Conservation (phyloP, 2,329 filamentous ascomycete genomes). For the Colletotrichum navitas region DNA sequence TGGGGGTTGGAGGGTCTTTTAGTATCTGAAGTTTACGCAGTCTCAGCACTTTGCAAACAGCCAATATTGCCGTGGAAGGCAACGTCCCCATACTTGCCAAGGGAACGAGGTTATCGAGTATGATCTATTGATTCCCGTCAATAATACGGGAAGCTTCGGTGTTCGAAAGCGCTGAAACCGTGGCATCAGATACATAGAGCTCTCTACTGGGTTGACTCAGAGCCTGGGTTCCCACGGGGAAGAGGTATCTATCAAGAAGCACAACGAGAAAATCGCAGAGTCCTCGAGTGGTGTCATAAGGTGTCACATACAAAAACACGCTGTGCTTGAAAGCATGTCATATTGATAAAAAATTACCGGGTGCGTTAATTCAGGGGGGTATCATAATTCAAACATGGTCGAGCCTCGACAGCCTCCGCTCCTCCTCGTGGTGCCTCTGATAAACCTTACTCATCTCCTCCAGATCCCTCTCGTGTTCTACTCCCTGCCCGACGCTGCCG, state of each 20-base stretch:
- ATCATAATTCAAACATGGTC: conserved; percentile 17
- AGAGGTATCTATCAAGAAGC: background rate
- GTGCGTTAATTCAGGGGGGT: conserved; percentile 10
- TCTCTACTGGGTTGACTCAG: background rate
- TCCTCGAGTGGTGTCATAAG: background rate
- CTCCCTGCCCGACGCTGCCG: background rate
- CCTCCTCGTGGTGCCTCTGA: conserved; percentile 31
- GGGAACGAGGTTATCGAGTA: too few relatives aligned
- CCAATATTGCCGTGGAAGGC: too few relatives aligned
- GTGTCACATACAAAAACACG: background rate
- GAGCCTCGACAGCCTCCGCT: conserved; percentile 20
- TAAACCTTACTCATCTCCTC: conserved; percentile 41
- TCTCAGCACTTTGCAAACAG: too few relatives aligned
- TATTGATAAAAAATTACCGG: background rate
- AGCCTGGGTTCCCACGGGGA: background rate
- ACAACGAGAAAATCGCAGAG: background rate
- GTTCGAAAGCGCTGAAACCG: too few relatives aligned
- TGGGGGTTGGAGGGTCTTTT: too few relatives aligned
- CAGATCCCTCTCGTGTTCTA: conserved; percentile 23
- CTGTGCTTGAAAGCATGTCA: background rate
- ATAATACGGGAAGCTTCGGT: too few relatives aligned
- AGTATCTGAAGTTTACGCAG: too few relatives aligned
- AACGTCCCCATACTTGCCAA: too few relatives aligned
- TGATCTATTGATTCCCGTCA: too few relatives aligned
- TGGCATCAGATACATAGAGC: too few relatives aligned